phyloP scores from a whole-genome alignment of 129 eudicot genomes.

The Sambucus nigra region DNA sequence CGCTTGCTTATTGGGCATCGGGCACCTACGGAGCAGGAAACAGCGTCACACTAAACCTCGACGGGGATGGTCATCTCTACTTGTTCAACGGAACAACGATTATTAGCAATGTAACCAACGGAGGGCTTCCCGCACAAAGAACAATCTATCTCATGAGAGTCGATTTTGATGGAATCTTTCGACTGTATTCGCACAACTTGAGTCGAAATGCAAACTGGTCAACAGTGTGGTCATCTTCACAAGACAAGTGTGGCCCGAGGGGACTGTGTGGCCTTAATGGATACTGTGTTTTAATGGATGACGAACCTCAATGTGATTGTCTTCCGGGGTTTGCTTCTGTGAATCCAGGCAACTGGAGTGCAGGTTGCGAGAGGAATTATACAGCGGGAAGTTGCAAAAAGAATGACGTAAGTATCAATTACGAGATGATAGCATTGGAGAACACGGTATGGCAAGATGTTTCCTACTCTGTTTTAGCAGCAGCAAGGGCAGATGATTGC shows the following conservation, averaged over 20 bases:
- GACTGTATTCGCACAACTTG: slow-evolving; percentile 22
- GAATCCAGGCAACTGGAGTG: neutral
- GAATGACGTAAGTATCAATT: neutral
- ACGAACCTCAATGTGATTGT: slow-evolving; percentile 17
- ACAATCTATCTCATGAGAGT: slow-evolving; percentile 20
- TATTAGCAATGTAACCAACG: slow-evolving; percentile 18
- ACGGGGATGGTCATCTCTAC: slow-evolving; percentile 24
- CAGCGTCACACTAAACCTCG: slow-evolving; percentile 32
- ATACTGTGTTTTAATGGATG: slow-evolving; percentile 16
- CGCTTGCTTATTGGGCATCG: slow-evolving; percentile 13
- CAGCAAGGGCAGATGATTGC: slow-evolving; percentile 16
- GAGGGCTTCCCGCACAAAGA: slow-evolving; percentile 6
- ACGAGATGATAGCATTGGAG: slow-evolving; percentile 9
- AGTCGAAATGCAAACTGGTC: neutral
- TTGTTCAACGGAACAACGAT: slow-evolving; percentile 13
- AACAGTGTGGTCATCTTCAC: slow-evolving; percentile 14
- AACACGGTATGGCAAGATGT: slow-evolving; percentile 16
- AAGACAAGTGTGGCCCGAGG: slow-evolving; percentile 18
- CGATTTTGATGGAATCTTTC: slow-evolving; percentile 39
- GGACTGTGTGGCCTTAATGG: slow-evolving; percentile 38
- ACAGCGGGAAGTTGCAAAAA: slow-evolving; percentile 18
- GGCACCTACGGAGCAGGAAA: neutral
- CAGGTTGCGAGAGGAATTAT: slow-evolving; percentile 32
- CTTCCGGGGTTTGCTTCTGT: slow-evolving; percentile 29
- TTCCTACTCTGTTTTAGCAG: slow-evolving; percentile 5